These are phyloP conservation scores for Rhododendron simsii DNA, from an alignment of 148 eudicot genomes.

Conservation along the genomic window DNA sequence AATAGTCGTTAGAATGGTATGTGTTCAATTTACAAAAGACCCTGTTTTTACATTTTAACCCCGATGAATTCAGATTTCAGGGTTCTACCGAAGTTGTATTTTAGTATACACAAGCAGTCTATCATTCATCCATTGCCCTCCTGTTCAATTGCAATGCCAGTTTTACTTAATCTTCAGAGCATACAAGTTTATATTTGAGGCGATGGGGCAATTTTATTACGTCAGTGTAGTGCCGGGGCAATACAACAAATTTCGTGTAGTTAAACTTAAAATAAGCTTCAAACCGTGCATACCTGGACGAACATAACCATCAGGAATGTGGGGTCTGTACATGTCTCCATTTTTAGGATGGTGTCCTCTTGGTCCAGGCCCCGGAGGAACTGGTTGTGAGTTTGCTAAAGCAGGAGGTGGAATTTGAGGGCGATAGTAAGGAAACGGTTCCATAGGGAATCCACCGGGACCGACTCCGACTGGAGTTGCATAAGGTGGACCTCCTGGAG, in stretches of 20 bases:
- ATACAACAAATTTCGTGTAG: not conserved
- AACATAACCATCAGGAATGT: conserved; percentile 60
- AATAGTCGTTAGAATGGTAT: not conserved
- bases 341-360: conserved; percentile 71
- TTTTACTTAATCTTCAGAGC: not conserved
- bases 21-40: not conserved
- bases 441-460: conserved; percentile 82
- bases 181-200: not conserved
- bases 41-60: not conserved
- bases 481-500: conserved; percentile 72
- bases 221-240: not conserved
- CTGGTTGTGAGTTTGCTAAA: conserved; percentile 59
- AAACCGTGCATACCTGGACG: conserved; percentile 53
- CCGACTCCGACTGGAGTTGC: conserved; percentile 46
- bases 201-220: not conserved
- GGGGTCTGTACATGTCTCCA: conserved; percentile 72
- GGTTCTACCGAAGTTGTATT: not conserved
- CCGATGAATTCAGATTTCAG: not conserved
- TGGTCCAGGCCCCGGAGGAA: conserved; percentile 55
- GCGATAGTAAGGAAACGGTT: conserved; percentile 74
- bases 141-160: not conserved
- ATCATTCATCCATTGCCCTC: not conserved
- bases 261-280: not conserved
- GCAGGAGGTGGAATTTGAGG: conserved; percentile 66
- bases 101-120: not conserved